Evolutionary conservation across 139 green algal species (phyloP).

Genomic region (Closterium sp.): DNA sequence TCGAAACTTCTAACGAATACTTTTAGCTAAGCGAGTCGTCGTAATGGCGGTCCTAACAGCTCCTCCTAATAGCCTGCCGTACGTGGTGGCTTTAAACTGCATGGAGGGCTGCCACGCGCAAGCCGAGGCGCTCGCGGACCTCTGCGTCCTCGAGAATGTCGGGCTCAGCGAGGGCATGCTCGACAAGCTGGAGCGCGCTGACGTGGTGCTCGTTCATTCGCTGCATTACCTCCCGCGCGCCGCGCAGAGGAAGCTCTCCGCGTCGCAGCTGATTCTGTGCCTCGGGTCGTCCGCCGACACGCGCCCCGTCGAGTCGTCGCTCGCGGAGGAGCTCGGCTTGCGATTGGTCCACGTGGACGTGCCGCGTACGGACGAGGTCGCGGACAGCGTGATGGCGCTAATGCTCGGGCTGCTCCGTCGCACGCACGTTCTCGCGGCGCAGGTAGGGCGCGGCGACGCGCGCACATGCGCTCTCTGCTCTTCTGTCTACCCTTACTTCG

Average conservation of each 20-base stretch:
- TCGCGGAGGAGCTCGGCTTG: constrained; percentile 44
- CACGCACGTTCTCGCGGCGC: constrained; percentile 31
- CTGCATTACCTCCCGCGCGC: constrained; percentile 36
- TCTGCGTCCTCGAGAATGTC: constrained; percentile 30
- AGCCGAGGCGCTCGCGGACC: constrained; percentile 19
- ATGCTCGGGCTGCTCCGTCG: constrained; percentile 37
- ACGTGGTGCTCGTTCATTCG: constrained; percentile 36
- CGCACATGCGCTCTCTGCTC: background rate
- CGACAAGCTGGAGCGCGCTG: constrained; percentile 26
- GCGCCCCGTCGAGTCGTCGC: constrained; percentile 18
- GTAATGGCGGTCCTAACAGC: background rate
- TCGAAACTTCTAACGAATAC: too few relatives aligned
- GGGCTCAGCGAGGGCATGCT: constrained; percentile 15
- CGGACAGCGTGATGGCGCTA: constrained; percentile 42
- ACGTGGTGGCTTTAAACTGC: constrained; percentile 29
- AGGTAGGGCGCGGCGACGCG: background rate
- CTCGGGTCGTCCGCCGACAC: background rate
- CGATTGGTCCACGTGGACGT: constrained; percentile 34
- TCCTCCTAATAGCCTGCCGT: background rate
- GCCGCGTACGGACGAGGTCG: constrained; percentile 26
- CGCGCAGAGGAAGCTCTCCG: background rate
- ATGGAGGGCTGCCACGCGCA: constrained; percentile 31
- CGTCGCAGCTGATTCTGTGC: constrained; percentile 27
- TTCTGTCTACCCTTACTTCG: background rate
- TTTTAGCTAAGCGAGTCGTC: background rate